Conservation (phyloP, 1,139 yeast species). For the Scheffersomyces titani region DNA sequence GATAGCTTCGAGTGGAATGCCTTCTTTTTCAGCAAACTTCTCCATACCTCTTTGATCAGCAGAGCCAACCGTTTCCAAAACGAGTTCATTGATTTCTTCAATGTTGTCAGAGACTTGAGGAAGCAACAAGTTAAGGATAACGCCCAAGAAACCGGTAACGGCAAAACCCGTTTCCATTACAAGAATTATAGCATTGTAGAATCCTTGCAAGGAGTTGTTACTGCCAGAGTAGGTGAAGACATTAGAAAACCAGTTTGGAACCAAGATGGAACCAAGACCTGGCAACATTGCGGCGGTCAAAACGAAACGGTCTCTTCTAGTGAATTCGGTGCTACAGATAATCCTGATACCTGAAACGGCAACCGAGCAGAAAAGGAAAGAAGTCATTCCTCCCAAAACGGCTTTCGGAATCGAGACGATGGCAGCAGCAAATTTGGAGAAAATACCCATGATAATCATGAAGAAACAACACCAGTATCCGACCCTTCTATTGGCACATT, state of each 20-base stretch:
- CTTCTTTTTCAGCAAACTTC: slow-evolving; percentile 38
- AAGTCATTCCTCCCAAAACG: slow-evolving; percentile 90
- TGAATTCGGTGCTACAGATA: slow-evolving; percentile 72
- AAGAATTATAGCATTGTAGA: slow-evolving; percentile 75
- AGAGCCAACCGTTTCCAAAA: slow-evolving; percentile 48
- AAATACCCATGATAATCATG: slow-evolving; percentile 80
- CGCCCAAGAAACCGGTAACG: slow-evolving; percentile 75
- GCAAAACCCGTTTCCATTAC: slow-evolving; percentile 91
- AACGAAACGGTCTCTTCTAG: slow-evolving; percentile 85
- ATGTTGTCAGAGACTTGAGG: slow-evolving; percentile 72
- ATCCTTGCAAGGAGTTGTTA: slow-evolving; percentile 66
- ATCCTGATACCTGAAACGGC: slow-evolving; percentile 87
- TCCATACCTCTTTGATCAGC: slow-evolving; percentile 45
- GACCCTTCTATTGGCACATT: slow-evolving; percentile 82
- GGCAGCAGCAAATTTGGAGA: slow-evolving; percentile 88
- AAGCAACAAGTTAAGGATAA: slow-evolving; percentile 66
- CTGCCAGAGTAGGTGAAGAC: slow-evolving; percentile 77
- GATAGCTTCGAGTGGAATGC: slow-evolving; percentile 28
- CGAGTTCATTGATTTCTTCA: slow-evolving; percentile 51
- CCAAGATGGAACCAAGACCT: slow-evolving; percentile 78
- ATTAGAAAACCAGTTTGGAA: slow-evolving; percentile 71
- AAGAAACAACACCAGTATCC: slow-evolving; percentile 91
- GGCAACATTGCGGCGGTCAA: slow-evolving; percentile 74
- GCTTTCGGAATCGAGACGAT: slow-evolving; percentile 81
- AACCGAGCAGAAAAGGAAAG: slow-evolving; percentile 84